Percentiles rank a stretch among this genome's conserved stretches.
These are phyloP conservation scores for Alloteropsis semialata DNA, from an alignment of 176 grass and related monocot species.

Conservation along the genomic window DNA sequence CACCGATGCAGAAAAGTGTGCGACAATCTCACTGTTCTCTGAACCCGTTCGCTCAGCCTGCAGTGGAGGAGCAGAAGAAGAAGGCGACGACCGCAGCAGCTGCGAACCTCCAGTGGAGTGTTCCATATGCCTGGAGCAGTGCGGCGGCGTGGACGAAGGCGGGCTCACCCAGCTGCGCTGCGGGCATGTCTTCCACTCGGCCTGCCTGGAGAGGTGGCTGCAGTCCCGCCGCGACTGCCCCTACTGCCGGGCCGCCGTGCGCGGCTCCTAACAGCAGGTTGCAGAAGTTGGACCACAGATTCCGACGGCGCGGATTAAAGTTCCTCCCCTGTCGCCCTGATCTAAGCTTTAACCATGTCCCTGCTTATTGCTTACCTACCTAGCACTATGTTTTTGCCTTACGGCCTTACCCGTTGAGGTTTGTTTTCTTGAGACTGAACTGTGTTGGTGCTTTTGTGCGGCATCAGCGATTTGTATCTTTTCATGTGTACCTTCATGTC, in stretches of 20 bases:
- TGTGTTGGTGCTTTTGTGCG: too few species aligned
- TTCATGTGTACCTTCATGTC: too few species aligned
- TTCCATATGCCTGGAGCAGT: conserved; percentile 70
- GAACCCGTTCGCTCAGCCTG: neutral
- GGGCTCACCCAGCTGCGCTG: conserved; percentile 52
- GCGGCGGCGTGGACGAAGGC: neutral
- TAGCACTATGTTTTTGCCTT: neutral
- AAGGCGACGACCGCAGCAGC: neutral
- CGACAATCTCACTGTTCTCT: neutral
- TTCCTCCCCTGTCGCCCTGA: neutral
- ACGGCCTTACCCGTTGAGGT: neutral
- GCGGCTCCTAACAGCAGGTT: conserved; percentile 21
- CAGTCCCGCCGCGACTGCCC: conserved; percentile 52
- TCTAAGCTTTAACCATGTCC: neutral
- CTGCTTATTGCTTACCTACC: neutral
- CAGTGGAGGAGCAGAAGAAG: neutral
- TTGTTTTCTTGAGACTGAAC: too few species aligned
- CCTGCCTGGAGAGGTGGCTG: conserved; percentile 61
- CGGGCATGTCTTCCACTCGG: conserved; percentile 66
- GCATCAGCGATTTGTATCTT: too few species aligned
- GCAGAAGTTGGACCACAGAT: neutral
- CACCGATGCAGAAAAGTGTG: neutral
- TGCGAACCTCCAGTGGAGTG: conserved; percentile 38
- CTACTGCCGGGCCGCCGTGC: conserved; percentile 50
- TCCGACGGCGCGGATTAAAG: neutral